Percentiles rank a stretch among this genome's conserved stretches.
phyloP scores from a whole-genome alignment of 176 grass and related monocot genomes.

The Calamus simplicifolius region DNA sequence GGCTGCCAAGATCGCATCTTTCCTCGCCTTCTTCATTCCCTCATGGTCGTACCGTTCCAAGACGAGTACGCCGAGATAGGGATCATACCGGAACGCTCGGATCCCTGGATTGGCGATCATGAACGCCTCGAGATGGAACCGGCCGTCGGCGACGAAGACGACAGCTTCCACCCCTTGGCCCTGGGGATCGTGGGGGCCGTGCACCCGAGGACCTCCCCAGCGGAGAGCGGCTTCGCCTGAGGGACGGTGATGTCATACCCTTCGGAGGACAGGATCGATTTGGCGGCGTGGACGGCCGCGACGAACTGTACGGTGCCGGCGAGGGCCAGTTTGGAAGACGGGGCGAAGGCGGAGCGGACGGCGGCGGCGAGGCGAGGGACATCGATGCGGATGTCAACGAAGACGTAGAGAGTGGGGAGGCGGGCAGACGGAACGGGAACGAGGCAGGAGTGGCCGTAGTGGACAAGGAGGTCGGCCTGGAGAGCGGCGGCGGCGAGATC shows the following conservation, averaged over 20 bases:
- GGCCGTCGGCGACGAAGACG: conserved; percentile 67
- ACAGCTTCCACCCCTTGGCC: conserved; percentile 43
- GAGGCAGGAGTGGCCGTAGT: conserved; percentile 96
- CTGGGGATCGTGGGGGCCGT: conserved; percentile 58
- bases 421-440: conserved; percentile 72
- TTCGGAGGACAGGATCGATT: conserved; percentile 40
- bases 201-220: conserved; percentile 85
- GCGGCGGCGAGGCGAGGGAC: conserved; percentile 48
- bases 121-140: conserved; percentile 94
- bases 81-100: conserved; percentile 78
- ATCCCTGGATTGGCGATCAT: conserved; percentile 87
- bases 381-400: conserved; percentile 83
- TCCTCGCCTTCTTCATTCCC: conserved; percentile 83
- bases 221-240: conserved; percentile 72
- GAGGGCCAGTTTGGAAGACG: conserved; percentile 53
- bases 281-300: conserved; percentile 64
- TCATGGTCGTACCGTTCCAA: conserved; percentile 78
- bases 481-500: conserved; percentile 57
- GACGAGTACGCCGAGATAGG: conserved; percentile 68
- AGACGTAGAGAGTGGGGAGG: conserved; percentile 91
- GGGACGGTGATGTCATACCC: conserved; percentile 69
- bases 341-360: conserved; percentile 43
- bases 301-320: conserved; percentile 90
- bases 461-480: conserved; percentile 63
- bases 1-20: conserved; percentile 59